Conservation (phyloP, 2,329 filamentous ascomycete genomes). For the Pseudogymnoascus sp. region DNA sequence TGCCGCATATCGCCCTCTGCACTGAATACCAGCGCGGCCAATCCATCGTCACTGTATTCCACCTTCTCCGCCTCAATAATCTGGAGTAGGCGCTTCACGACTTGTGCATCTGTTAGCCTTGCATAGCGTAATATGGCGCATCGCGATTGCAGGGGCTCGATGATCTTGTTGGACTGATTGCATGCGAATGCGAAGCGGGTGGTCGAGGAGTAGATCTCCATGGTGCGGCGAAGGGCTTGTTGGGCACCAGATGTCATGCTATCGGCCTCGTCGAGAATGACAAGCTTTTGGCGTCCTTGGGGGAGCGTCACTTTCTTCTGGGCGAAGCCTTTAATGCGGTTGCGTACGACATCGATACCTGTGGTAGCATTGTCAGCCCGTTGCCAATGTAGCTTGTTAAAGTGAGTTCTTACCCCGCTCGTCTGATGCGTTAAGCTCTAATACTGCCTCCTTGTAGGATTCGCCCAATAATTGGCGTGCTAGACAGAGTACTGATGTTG, state of each 20-base stretch:
- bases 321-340: slow-evolving; percentile 95
- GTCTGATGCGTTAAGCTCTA: slow-evolving; percentile 94
- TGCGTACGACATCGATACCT: slow-evolving; percentile 95
- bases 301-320: slow-evolving; percentile 98
- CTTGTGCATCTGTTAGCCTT: slow-evolving; percentile 82
- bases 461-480: slow-evolving; percentile 86
- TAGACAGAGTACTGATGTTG: slow-evolving; percentile 87
- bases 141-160: slow-evolving; percentile 94
- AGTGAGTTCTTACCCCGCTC: slow-evolving; percentile 58
- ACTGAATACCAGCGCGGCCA: slow-evolving; percentile 93
- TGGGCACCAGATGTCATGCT: slow-evolving; percentile 97
- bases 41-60: slow-evolving; percentile 82
- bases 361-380: neutral
- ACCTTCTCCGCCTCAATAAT: slow-evolving; percentile 91
- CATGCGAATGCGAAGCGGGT: slow-evolving; percentile 97
- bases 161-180: slow-evolving; percentile 99
- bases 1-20: slow-evolving; percentile 98
- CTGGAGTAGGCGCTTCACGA: slow-evolving; percentile 83
- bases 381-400: neutral
- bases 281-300: slow-evolving; percentile 83
- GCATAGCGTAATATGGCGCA: slow-evolving; percentile 94
- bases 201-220: slow-evolving; percentile 97
- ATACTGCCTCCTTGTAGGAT: slow-evolving; percentile 91
- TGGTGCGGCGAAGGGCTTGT: slow-evolving; percentile 87
- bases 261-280: slow-evolving; percentile 97